Percentiles rank a stretch among this genome's conserved stretches.
These are phyloP conservation scores for Blastobotrys ciferrii DNA, from an alignment of 1,139 yeast genomes.

Conservation along the genomic window DNA sequence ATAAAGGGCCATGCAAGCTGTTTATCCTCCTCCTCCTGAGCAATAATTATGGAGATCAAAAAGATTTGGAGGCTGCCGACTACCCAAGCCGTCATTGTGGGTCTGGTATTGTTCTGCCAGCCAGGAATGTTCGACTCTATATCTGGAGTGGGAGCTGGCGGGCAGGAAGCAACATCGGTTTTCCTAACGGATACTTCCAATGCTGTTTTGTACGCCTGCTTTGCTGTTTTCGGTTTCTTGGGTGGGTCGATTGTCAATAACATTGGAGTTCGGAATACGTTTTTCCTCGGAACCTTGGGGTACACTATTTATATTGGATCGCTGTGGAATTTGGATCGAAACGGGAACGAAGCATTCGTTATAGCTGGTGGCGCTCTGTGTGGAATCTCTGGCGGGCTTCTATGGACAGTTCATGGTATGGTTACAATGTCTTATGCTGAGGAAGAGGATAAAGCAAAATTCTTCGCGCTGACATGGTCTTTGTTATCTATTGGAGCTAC, in stretches of 20 bases:
- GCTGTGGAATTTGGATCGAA: slow-evolving; percentile 51
- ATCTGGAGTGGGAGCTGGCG: no score
- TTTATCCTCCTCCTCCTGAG: no score
- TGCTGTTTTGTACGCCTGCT: no score
- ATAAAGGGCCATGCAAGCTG: no score
- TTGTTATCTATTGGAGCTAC: slow-evolving; percentile 65
- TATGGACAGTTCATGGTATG: slow-evolving; percentile 64
- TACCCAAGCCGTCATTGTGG: no score
- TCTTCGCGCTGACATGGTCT: slow-evolving; percentile 56
- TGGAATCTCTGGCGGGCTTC: slow-evolving; percentile 54
- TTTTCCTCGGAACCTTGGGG: slow-evolving; percentile 56
- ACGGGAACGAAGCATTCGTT: slow-evolving; percentile 52
- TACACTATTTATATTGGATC: slow-evolving; percentile 56
- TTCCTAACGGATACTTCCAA: no score
- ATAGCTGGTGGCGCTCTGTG: slow-evolving; percentile 59
- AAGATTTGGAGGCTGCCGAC: no score
- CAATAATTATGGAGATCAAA: no score
- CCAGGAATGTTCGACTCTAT: no score
- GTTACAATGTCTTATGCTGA: slow-evolving; percentile 57
- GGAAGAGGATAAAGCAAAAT: slow-evolving; percentile 54
- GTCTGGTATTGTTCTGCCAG: no score
- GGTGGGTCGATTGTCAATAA: slow-evolving; percentile 57
- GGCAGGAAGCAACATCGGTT: no score
- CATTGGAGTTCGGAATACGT: slow-evolving; percentile 49
- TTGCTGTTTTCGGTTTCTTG: no score